Base-by-base conservation (phyloP, 352 stramenopile genomes). In the Globisporangium nunn region DNA sequence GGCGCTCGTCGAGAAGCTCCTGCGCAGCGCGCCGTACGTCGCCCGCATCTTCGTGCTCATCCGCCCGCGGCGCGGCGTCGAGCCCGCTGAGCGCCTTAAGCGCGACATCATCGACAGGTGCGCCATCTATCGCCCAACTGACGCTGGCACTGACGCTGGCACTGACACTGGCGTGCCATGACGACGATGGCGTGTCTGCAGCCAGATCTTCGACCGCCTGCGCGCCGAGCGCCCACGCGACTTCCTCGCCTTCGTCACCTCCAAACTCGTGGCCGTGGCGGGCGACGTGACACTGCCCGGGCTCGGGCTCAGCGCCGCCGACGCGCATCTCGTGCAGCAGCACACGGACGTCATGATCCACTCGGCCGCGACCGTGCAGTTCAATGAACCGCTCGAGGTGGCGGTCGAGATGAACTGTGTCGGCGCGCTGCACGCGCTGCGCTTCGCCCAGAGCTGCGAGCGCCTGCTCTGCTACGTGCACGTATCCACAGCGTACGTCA, bases 391-490 rank as follows among this genome's bases (percentile, higher is more conserved):
- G 6, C 76, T 95, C 4, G 81, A 94, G n/a, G 74, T 90, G 37
- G 86, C 86, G 3, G 70, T 93, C 15, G 80, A 91, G 63, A 91
- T 95, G 76, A 95, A 95, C 61, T 88, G 75, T 58, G 23, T 87
- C 0, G 86, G 84, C 5, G 75, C 85, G 11, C 56, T 93, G 52
- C 61, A 90, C 61, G 71, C 77, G 41, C 62, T 89, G 4, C 70
- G 68, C 18, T 88, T 94, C 54, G 68, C 85, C 12, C 64, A 85
- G 47, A 72, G 62, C 18, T 91, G 79, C 57, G 57, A 70, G 12
- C 59, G 33, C 8, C 57, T 88, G 40, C 62, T 70, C 17, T 82
- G 78, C 52, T 82, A 93, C 54, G 64, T 94, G 28, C 86, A 95
- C 60, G 67, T 95, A 28, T 94, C 83, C 4, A 94, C 86, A 0